Evolutionary conservation across 202 grass and related monocot genomes (phyloP), one percentile per base, ranked within the genome.

Genomic region (Schoenoplectus tabernaemontani): DNA sequence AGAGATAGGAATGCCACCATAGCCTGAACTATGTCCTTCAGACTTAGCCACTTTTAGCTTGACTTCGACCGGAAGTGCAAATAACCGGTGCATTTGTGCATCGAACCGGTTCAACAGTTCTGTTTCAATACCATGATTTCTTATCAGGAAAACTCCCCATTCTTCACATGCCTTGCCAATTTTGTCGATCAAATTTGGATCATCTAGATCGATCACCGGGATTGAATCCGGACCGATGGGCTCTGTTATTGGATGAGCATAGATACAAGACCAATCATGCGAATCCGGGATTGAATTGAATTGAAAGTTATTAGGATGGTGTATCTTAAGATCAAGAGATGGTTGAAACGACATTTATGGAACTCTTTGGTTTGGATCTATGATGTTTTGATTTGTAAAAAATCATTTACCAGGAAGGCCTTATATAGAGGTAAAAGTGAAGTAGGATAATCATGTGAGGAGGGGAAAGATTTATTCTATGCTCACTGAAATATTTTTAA

Each of bases 141-240:
- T 53, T 9, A 95, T 77, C 19, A 88, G 86, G 81, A 98, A 98
- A 26, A 87, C 87, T 5, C 95, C 95, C 95, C 95, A 99, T 43
- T 83, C 50, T 73, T 95, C 78, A 61, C 91, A 93, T 19, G 89
- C 96, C 5, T 75, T 74, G 12, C 83, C 84, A 11, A 89, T 77
- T 17, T 58, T 24, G 26, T 7, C 23, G 3, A 15, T 81, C 32
- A 67, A 79, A 0, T 13, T 76, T 0, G 78, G 41, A 30, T 50
- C 70, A 9, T 54, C 9, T 20, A 98, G 73, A 87, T 98, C 91
- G 53, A 98, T 88, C 39, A 95, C 86, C 16, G 95, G 95, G 7
- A 98, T 82, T 5, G 86, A 47, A 80, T 93, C 91, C 24, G 15
- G 41, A 9, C 58, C 85, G 17, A 57, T 17, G 53, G 51, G 7